These are phyloP conservation scores for Tuber umbilicatum DNA, from an alignment of 495 filamentous ascomycete genomes.

Conservation along the genomic window DNA sequence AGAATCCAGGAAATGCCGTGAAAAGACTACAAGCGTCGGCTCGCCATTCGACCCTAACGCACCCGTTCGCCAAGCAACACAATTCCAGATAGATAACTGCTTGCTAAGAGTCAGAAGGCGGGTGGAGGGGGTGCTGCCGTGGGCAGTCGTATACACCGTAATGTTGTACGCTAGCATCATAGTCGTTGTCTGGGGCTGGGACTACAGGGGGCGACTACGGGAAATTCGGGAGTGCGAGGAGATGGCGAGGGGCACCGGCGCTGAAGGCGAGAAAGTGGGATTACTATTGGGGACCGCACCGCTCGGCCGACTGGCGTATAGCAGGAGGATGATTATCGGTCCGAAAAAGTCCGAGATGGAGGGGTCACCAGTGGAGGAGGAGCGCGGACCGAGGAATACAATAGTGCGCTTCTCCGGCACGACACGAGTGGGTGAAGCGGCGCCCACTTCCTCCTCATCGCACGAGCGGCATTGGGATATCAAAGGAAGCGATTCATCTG, in stretches of 20 bases:
- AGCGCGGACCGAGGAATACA: not conserved
- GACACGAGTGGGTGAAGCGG: not conserved
- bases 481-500: conserved; percentile 8
- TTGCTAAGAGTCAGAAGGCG: conserved; percentile 2
- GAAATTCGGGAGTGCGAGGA: conserved; percentile 22
- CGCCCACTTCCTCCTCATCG: not conserved
- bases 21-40: conserved; percentile 13
- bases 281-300: conserved; percentile 31
- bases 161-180: conserved; percentile 23
- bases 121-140: conserved; percentile 12
- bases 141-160: conserved; percentile 23
- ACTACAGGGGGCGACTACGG: conserved; percentile 28
- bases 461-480: not conserved
- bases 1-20: conserved; percentile 8
- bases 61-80: conserved; percentile 24
- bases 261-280: conserved; percentile 24
- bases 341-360: conserved; percentile 6
- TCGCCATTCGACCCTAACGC: conserved; percentile 13
- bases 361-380: not conserved
- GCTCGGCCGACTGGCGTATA: conserved; percentile 13
- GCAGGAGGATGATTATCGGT: conserved; percentile 5
- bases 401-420: not conserved
- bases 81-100: conserved; percentile 24
- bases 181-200: conserved; percentile 25
- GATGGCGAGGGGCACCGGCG: not conserved